phyloP scores from a whole-genome alignment of 129 eudicot genomes.

The Escallonia herrerae region DNA sequence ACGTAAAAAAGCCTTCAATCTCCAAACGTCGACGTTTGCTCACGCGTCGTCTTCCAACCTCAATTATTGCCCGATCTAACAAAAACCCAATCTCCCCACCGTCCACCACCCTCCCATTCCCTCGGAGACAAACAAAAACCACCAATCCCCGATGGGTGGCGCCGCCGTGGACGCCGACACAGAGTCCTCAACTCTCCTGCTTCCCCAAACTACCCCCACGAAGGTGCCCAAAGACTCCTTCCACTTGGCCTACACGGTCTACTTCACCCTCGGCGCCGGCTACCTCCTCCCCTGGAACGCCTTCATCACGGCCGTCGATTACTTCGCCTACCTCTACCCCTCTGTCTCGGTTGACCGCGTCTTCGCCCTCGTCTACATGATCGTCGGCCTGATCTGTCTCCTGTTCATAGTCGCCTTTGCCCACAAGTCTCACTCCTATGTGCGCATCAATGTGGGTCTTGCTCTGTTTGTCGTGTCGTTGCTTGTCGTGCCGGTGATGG shows the following conservation, averaged over 20 bases:
- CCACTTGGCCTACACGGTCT: constrained; percentile 74
- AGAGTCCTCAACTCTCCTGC: constrained; percentile 46
- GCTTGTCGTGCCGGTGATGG: constrained; percentile 65
- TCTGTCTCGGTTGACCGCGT: constrained; percentile 74
- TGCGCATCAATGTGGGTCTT: constrained; percentile 67
- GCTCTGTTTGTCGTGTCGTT: constrained; percentile 54
- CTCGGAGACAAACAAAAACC: too few species aligned
- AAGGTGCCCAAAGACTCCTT: constrained; percentile 60
- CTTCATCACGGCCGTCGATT: constrained; percentile 99
- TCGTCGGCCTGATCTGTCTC: constrained; percentile 41
- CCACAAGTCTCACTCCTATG: constrained; percentile 40
- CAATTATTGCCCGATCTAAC: too few species aligned
- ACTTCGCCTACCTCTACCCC: constrained; percentile 85
- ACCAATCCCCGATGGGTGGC: constrained; percentile 27
- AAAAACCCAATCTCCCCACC: too few species aligned
- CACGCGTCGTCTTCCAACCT: too few species aligned
- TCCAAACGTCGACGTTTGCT: too few species aligned
- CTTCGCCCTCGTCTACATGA: constrained; percentile 70
- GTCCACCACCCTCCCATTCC: too few species aligned
- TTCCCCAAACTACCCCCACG: constrained; percentile 10
- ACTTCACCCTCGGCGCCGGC: constrained; percentile 86
- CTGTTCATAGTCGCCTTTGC: constrained; percentile 43
- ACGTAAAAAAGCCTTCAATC: too few species aligned
- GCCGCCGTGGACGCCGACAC: constrained; percentile 28
- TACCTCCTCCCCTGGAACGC: constrained; percentile 97